These are phyloP conservation scores for Rutidosis leptorrhynchoides DNA, from an alignment of 129 eudicot species.

Conservation along the genomic window DNA sequence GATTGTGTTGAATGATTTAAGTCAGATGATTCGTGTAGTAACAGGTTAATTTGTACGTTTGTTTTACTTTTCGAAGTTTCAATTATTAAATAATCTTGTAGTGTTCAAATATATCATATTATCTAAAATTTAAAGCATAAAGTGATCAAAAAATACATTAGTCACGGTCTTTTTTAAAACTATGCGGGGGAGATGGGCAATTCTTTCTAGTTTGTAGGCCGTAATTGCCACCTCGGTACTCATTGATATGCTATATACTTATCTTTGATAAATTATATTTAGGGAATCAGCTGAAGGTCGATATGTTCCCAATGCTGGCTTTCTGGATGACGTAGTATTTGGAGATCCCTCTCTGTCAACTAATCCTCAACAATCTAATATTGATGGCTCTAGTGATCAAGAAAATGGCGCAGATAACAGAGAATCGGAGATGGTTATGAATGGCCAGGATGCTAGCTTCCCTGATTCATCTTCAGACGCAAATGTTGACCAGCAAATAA, in stretches of 20 bases:
- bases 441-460: conserved; percentile 28
- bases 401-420: conserved; percentile 32
- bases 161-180: background rate
- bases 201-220: background rate
- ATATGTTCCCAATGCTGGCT: conserved; percentile 83
- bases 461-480: conserved; percentile 32
- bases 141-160: background rate
- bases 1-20: background rate
- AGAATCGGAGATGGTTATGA: conserved; percentile 32
- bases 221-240: background rate
- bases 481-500: conserved; percentile 37
- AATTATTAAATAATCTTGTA: no score
- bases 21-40: background rate
- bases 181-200: background rate
- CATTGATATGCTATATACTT: background rate
- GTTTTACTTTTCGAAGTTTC: background rate
- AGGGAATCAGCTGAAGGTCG: conserved; percentile 95
- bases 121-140: background rate
- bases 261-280: conserved; percentile 11
- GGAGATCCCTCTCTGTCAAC: conserved; percentile 64
- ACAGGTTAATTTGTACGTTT: no score
- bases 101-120: background rate
- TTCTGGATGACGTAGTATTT: conserved; percentile 63
- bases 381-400: conserved; percentile 42
- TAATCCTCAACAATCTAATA: conserved; percentile 45